Conservation (phyloP, 805 yeast species). For the Jamesozyma lodderae region DNA sequence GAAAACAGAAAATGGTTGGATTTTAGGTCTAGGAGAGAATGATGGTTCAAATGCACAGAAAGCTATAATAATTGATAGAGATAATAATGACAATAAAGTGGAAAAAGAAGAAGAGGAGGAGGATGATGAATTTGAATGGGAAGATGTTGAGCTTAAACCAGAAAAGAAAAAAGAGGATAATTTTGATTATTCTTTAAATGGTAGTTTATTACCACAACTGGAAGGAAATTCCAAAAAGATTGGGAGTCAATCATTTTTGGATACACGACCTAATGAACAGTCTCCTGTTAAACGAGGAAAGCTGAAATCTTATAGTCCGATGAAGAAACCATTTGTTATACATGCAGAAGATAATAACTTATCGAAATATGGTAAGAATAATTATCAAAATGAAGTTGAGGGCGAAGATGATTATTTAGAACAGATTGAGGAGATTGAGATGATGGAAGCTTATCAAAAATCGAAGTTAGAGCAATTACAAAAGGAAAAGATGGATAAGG, state of each 20-base stretch:
- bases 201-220: constrained; percentile 32
- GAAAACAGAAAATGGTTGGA: constrained; percentile 77
- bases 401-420: constrained; percentile 17
- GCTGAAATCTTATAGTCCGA: no score
- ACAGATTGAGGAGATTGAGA: constrained; percentile 29
- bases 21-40: constrained; percentile 48
- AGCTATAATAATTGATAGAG: constrained; percentile 45
- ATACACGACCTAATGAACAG: constrained; percentile 17
- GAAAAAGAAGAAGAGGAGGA: constrained; percentile 15
- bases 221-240: constrained; percentile 10
- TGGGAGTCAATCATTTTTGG: constrained; percentile 27
- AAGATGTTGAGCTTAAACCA: constrained; percentile 46
- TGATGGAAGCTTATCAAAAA: constrained; percentile 32
- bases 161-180: constrained; percentile 14
- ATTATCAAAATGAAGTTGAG: constrained; percentile 12
- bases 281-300: constrained; percentile 14
- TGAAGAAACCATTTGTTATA: no score
- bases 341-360: no score
- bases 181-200: constrained; percentile 36
- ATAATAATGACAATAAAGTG: constrained; percentile 5
- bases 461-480: constrained; percentile 7
- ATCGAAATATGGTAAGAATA: no score
- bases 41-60: constrained; percentile 35
- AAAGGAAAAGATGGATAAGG: not conserved
- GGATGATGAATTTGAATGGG: constrained; percentile 39